These are phyloP conservation scores for Rhizopogon sp. DNA, from an alignment of 768 basidiomycete genomes.

Conservation along the genomic window DNA sequence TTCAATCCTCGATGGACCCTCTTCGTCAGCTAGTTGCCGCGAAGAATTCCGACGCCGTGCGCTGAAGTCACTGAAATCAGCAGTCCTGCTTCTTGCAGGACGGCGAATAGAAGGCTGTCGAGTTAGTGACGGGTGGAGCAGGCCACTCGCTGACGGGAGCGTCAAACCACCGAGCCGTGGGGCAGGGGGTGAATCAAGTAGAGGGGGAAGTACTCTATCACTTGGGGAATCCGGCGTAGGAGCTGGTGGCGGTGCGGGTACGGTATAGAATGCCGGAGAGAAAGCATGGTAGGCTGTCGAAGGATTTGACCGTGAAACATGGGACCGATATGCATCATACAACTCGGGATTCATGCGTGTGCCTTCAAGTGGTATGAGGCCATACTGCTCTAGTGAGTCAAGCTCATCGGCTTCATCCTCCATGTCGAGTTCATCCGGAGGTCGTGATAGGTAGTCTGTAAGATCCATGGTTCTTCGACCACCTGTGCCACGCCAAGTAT, in stretches of 20 bases:
- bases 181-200: slow-evolving; percentile 22
- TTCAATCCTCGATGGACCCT: slow-evolving; percentile 10
- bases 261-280: slow-evolving; percentile 14
- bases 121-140: slow-evolving; percentile 31
- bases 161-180: slow-evolving; percentile 13
- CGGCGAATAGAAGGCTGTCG: slow-evolving; percentile 64
- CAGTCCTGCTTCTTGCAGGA: slow-evolving; percentile 44
- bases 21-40: slow-evolving; percentile 27
- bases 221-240: slow-evolving; percentile 18
- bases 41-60: slow-evolving; percentile 53
- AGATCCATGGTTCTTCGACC: slow-evolving; percentile 31
- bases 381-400: slow-evolving; percentile 23
- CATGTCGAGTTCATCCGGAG: slow-evolving; percentile 52
- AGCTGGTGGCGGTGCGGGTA: slow-evolving; percentile 21
- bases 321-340: slow-evolving; percentile 56
- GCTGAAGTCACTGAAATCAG: slow-evolving; percentile 73
- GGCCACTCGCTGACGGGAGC: slow-evolving; percentile 17
- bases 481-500: slow-evolving; percentile 31
- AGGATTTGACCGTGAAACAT: slow-evolving; percentile 26
- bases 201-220: slow-evolving; percentile 24
- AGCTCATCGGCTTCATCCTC: slow-evolving; percentile 69
- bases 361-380: slow-evolving; percentile 40
- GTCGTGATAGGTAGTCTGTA: slow-evolving; percentile 47
- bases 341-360: slow-evolving; percentile 53
- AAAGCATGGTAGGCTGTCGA: slow-evolving; percentile 15